phyloP scores from a whole-genome alignment of 2,329 filamentous ascomycete genomes.

The Akanthomyces lecanii region DNA sequence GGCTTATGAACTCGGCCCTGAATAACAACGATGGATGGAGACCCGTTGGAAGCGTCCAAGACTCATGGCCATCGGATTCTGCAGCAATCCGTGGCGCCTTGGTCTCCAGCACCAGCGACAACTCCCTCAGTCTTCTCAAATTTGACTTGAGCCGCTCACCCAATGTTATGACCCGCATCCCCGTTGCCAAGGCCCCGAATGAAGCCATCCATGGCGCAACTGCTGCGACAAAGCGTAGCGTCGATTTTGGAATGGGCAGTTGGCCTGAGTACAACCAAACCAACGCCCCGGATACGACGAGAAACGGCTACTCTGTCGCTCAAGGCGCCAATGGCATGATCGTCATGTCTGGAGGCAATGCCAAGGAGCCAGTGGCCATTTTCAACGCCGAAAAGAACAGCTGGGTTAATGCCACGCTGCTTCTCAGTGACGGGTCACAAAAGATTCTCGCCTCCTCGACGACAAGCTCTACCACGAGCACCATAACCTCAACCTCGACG shows the following conservation, averaged over 20 bases:
- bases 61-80: conserved; percentile 43
- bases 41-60: not conserved
- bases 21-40: conserved; percentile 2
- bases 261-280: conserved; percentile 80
- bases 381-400: conserved; percentile 72
- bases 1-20: not conserved
- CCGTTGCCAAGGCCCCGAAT: not conserved
- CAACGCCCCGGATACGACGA: conserved; percentile 58
- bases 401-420: conserved; percentile 68
- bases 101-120: conserved; percentile 63
- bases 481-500: conserved; percentile 22
- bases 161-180: conserved; percentile 42
- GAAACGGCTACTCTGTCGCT: conserved; percentile 69
- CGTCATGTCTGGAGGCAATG: conserved; percentile 73
- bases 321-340: conserved; percentile 62
- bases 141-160: conserved; percentile 73
- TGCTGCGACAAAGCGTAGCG: conserved; percentile 27
- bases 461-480: conserved; percentile 24
- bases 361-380: conserved; percentile 63
- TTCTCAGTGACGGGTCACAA: conserved; percentile 52
- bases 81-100: conserved; percentile 57
- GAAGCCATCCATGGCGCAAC: not conserved
- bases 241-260: conserved; percentile 54
- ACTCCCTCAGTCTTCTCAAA: conserved; percentile 71
- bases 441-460: conserved; percentile 31